These are phyloP conservation scores for Fusarium staphyleae DNA, from an alignment of 2,329 filamentous ascomycete species.

Conservation along the genomic window DNA sequence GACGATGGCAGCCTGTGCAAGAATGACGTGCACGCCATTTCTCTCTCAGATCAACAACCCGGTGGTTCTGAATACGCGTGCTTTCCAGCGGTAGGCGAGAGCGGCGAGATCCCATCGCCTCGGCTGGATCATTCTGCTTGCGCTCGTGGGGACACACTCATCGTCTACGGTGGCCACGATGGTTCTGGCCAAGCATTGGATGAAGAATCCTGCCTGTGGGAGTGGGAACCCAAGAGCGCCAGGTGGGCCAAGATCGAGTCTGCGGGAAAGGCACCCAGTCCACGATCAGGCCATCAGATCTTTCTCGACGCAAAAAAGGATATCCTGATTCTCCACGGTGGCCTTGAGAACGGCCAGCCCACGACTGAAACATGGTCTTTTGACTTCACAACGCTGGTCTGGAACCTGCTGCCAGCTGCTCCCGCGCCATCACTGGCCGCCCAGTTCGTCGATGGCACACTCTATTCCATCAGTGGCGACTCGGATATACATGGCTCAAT, in stretches of 20 bases:
- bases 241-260: conserved; percentile 17
- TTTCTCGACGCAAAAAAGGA: conserved; percentile 25
- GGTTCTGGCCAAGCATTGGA: conserved; percentile 4
- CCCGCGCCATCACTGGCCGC: conserved; percentile 13
- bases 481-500: conserved; percentile 26
- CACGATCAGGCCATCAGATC: conserved; percentile 19
- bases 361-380: conserved; percentile 28
- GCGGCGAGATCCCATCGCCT: conserved; percentile 1
- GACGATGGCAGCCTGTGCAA: conserved; percentile 17
- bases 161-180: conserved; percentile 25
- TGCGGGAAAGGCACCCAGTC: conserved; percentile 16
- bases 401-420: conserved; percentile 18
- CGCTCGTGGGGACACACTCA: conserved; percentile 15
- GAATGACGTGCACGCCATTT: conserved; percentile 27
- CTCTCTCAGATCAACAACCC: background rate
- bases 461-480: conserved; percentile 29
- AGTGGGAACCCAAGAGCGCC: conserved; percentile 20
- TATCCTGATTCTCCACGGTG: conserved; percentile 22
- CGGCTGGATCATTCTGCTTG: conserved; percentile 25
- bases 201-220: conserved; percentile 23
- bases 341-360: conserved; percentile 6
- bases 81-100: conserved; percentile 26
- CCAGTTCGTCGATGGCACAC: conserved; percentile 23
- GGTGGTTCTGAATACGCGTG: conserved; percentile 28
- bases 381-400: conserved; percentile 20